These are phyloP conservation scores for Pythium aquatile DNA, from an alignment of 352 stramenopile species.

Conservation along the genomic window DNA sequence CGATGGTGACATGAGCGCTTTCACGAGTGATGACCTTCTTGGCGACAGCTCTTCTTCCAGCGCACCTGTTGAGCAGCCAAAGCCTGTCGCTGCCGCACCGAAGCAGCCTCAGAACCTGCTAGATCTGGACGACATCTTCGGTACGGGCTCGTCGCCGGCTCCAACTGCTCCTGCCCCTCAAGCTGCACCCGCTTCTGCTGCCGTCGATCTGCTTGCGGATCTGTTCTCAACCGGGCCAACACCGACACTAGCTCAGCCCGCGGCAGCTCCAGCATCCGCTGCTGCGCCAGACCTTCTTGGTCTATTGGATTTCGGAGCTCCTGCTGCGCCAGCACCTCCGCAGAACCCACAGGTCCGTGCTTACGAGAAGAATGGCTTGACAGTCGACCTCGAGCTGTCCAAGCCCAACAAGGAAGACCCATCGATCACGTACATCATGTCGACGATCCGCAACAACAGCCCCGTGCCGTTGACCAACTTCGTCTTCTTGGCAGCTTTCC, in stretches of 20 bases:
- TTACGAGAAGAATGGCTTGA: constrained; percentile 96
- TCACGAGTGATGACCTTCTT: constrained; percentile 73
- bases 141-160: constrained; percentile 21
- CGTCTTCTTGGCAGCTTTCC: constrained; percentile 94
- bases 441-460: constrained; percentile 92
- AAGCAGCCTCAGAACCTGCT: constrained; percentile 56
- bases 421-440: constrained; percentile 91
- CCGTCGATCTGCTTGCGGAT: constrained; percentile 93
- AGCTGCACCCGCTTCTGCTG: constrained; percentile 24
- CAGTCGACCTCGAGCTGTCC: constrained; percentile 86
- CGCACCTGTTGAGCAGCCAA: constrained; percentile 14
- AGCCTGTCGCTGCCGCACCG: constrained; percentile 14
- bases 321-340: constrained; percentile 25
- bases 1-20: constrained; percentile 18
- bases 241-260: constrained; percentile 9
- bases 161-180: constrained; percentile 17
- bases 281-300: constrained; percentile 49
- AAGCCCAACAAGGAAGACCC: constrained; percentile 94
- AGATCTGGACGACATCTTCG: constrained; percentile 19
- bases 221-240: constrained; percentile 85
- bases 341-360: constrained; percentile 75
- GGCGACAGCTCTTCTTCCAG: constrained; percentile 40
- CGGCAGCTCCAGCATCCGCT: constrained; percentile 21
- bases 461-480: constrained; percentile 89
- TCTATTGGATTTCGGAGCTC: constrained; percentile 71